These are phyloP conservation scores for Bryoglossum gracile DNA, from an alignment of 495 filamentous ascomycete species.

Conservation along the genomic window DNA sequence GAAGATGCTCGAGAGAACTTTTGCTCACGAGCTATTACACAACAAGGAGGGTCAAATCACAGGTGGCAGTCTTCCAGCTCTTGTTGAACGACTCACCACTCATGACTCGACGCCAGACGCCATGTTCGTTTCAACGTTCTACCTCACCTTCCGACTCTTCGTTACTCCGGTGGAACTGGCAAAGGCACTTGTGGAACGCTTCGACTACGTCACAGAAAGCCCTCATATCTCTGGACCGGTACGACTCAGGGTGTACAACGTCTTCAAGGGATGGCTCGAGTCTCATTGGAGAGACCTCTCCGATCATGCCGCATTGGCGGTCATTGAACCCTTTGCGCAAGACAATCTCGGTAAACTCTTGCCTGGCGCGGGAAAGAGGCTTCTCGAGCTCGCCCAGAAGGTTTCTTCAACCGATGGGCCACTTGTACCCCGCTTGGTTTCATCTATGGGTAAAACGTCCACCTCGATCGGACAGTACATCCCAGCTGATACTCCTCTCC, in stretches of 20 bases:
- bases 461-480: constrained; percentile 62
- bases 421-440: constrained; percentile 78
- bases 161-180: constrained; percentile 75
- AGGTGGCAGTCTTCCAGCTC: constrained; percentile 81
- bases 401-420: constrained; percentile 69
- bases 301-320: constrained; percentile 64
- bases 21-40: constrained; percentile 79
- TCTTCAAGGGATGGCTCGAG: constrained; percentile 96
- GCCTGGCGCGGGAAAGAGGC: constrained; percentile 69
- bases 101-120: constrained; percentile 91
- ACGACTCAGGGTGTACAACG: constrained; percentile 87
- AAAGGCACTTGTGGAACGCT: constrained; percentile 75
- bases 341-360: constrained; percentile 58
- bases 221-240: constrained; percentile 68
- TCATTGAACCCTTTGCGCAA: constrained; percentile 73
- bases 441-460: constrained; percentile 81
- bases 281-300: constrained; percentile 84
- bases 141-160: constrained; percentile 94
- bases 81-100: constrained; percentile 89
- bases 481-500: constrained; percentile 63
- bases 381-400: constrained; percentile 72
- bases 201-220: constrained; percentile 81
- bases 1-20: constrained; percentile 77
- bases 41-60: constrained; percentile 95
- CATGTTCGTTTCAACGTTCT: constrained; percentile 90